Base-by-base conservation (phyloP, 2,329 filamentous ascomycete genomes). In the Pseudocercospora fijiensis region DNA sequence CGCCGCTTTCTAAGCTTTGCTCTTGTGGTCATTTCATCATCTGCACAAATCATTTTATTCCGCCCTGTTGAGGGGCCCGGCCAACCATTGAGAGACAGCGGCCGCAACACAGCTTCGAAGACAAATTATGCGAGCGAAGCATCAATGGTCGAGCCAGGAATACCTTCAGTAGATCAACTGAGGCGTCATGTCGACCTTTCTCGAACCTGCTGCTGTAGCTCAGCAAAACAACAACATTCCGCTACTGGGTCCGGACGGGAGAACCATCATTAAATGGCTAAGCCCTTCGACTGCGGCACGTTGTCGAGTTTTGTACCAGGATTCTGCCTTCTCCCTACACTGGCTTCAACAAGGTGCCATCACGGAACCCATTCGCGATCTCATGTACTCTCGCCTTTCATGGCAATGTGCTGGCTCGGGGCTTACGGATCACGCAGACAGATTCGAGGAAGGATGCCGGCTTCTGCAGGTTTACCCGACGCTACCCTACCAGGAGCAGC, bases 331-430 rank as follows among this genome's bases (percentile, higher is more conserved):
- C 7, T 8, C 49, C 49, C 4, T 24, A 0, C 16, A 0, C 16
- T 52, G 49, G 49, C 24, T 52, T 13, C 49, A 52, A 28, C 49
- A 52, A 27, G 9, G 24, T 13, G 16, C 24, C 20, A 52, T 52
- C 24, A 24, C 49, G 4, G 6, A 27, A 26, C 20, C 16, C 20
- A 27, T 27, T 26, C 24, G 20, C 20, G 24, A 27, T 27, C 22
- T 24, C 3, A 27, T 52, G 49, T 26, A 24, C 6, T 16, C 13
- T 27, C 49, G 24, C 2, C 49, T 52, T 3, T 24, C 49, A 16
- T 13, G 20, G 49, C 20, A n/a, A 28, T 52, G 20, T n/a, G 24
- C 20, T 52, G 49, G 49, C 81, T 81, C 30, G 79, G 80, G 24
- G 76, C 79, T 4, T 78, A 79, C 27, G 10, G 24, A 13, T 22